phyloP scores from a whole-genome alignment of 805 yeast species.

The Candida bentonensis region DNA sequence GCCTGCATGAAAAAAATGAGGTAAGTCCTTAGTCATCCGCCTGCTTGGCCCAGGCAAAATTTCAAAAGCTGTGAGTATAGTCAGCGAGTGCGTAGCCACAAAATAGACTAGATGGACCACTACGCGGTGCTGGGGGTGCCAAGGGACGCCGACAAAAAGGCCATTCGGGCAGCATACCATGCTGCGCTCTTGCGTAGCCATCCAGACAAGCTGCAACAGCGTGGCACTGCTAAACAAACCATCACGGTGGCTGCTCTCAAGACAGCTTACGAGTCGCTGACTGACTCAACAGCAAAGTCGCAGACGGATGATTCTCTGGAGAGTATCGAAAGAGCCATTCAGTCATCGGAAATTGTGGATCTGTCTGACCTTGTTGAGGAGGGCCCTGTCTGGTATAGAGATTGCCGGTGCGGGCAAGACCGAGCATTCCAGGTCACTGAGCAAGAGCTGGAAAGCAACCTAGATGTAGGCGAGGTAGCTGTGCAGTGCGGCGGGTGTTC shows the following conservation, averaged over 20 bases:
- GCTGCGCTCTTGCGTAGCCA: background rate
- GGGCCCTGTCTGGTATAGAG: background rate
- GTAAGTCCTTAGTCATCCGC: too few species aligned
- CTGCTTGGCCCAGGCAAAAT: too few species aligned
- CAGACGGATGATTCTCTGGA: background rate
- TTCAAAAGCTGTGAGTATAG: too few species aligned
- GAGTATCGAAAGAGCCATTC: background rate
- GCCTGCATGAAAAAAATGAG: too few species aligned
- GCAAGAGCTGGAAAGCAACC: background rate
- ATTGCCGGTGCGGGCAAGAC: conserved; percentile 1
- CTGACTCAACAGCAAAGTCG: background rate
- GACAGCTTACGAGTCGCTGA: background rate
- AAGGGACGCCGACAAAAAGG: background rate
- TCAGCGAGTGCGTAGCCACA: too few species aligned
- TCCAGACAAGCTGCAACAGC: background rate
- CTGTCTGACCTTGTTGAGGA: background rate
- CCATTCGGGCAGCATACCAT: background rate
- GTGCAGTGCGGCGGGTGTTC: conserved; percentile 1
- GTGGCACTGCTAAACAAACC: background rate
- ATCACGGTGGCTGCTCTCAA: background rate
- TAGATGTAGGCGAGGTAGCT: background rate
- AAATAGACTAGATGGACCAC: too few species aligned
- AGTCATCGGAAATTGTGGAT: background rate
- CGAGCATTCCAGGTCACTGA: background rate
- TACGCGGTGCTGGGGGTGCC: background rate